Conservation (phyloP, 164 flowering plant species). For the Tetrastigma voinierianum region DNA sequence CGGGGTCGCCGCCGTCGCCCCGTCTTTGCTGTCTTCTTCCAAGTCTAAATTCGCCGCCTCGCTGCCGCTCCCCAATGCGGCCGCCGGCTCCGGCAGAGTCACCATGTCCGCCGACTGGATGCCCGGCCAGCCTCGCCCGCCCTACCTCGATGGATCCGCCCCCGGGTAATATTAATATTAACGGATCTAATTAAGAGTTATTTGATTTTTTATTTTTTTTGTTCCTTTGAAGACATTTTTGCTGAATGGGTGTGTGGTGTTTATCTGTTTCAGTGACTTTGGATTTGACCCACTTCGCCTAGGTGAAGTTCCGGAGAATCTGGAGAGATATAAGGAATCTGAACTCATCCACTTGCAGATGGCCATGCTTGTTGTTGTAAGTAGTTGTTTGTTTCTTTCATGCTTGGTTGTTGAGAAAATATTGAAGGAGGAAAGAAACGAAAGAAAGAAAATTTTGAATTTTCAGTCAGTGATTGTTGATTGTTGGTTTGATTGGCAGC, state of each 20-base stretch:
- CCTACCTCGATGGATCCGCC: constrained; percentile 96
- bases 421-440: no score
- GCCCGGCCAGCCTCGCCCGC: constrained; percentile 98
- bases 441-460: no score
- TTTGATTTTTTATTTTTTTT: background rate
- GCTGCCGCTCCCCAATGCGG: constrained; percentile 32
- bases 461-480: no score
- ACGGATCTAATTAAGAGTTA: background rate
- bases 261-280: constrained; percentile 69
- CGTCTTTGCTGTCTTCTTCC: constrained; percentile 73
- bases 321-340: constrained; percentile 96
- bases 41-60: constrained; percentile 65
- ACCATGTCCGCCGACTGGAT: constrained; percentile 95
- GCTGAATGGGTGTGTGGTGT: background rate
- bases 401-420: no score
- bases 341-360: constrained; percentile 97
- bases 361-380: constrained; percentile 99
- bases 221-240: background rate
- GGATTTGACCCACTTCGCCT: constrained; percentile 97
- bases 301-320: constrained; percentile 87
- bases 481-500: constrained; percentile 47
- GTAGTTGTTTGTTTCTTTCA: no score
- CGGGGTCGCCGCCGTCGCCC: constrained; percentile 69
- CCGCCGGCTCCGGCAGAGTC: constrained; percentile 43
- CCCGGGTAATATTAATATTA: constrained; percentile 64